Percentiles rank a stretch among this genome's conserved stretches.
phyloP scores from a whole-genome alignment of 1,284 basidiomycete species.

The Ceratobasidium sp. region DNA sequence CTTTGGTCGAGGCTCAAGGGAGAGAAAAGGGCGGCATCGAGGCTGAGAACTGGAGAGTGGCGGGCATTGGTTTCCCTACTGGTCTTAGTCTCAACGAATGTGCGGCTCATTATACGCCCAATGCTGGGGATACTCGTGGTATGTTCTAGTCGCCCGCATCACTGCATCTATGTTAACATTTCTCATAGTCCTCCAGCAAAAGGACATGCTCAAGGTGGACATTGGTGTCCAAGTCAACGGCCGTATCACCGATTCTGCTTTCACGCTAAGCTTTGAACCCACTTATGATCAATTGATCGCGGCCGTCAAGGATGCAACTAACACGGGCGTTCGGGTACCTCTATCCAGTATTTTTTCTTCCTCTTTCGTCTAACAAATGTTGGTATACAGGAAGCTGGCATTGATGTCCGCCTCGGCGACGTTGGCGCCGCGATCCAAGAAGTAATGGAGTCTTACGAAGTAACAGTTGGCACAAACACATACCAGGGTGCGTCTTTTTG shows the following conservation, averaged over 20 bases:
- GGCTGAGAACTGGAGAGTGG: slow-evolving; percentile 50
- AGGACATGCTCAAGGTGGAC: slow-evolving; percentile 97
- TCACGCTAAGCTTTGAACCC: slow-evolving; percentile 91
- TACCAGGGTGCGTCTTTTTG: slow-evolving; percentile 74
- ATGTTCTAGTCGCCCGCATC: slow-evolving; percentile 34
- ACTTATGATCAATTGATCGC: slow-evolving; percentile 91
- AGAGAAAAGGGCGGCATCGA: slow-evolving; percentile 77
- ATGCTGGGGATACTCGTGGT: slow-evolving; percentile 92
- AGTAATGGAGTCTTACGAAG: slow-evolving; percentile 99
- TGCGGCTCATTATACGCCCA: slow-evolving; percentile 98
- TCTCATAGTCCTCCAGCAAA: slow-evolving; percentile 76
- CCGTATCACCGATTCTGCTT: slow-evolving; percentile 94
- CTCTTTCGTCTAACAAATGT: slow-evolving; percentile 39
- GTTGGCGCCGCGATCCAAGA: slow-evolving; percentile 95
- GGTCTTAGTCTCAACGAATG: slow-evolving; percentile 94
- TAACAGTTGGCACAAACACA: slow-evolving; percentile 86
- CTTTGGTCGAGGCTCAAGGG: slow-evolving; percentile 80
- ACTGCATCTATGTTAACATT: background rate
- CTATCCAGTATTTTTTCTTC: slow-evolving; percentile 45
- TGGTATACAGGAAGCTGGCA: slow-evolving; percentile 86
- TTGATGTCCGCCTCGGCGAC: slow-evolving; percentile 95
- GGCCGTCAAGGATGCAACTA: slow-evolving; percentile 94
- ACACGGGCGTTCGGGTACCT: slow-evolving; percentile 85
- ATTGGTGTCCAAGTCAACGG: slow-evolving; percentile 98
- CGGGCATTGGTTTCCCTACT: slow-evolving; percentile 96